phyloP scores from a whole-genome alignment of 495 filamentous ascomycete species.

The Friedmanniomyces simplex region DNA sequence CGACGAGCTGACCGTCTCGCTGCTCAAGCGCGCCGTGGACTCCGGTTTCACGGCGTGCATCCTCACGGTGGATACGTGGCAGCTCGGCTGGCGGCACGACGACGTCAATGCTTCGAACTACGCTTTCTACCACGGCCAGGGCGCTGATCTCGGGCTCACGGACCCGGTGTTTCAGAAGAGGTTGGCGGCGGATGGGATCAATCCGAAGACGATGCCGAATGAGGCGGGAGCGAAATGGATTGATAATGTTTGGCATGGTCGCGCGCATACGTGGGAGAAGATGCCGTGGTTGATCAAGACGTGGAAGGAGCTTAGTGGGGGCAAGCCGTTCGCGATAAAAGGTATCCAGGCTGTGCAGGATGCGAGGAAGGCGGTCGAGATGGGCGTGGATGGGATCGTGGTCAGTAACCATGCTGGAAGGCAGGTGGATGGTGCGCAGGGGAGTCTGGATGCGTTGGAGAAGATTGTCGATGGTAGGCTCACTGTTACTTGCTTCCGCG shows the following conservation, averaged over 20 bases:
- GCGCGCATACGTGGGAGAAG: constrained; percentile 49
- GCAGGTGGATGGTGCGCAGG: constrained; percentile 54
- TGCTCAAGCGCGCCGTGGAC: constrained; percentile 44
- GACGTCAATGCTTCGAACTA: constrained; percentile 50
- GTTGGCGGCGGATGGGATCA: constrained; percentile 41
- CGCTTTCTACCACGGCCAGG: constrained; percentile 50
- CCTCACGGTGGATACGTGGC: constrained; percentile 56
- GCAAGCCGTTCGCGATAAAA: constrained; percentile 47
- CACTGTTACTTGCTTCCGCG: not conserved
- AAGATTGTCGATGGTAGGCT: constrained; percentile 46
- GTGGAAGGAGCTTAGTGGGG: constrained; percentile 36
- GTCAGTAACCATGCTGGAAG: constrained; percentile 54
- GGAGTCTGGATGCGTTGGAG: constrained; percentile 51
- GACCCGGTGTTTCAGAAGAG: constrained; percentile 50
- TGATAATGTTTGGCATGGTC: constrained; percentile 55
- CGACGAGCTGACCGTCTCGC: constrained; percentile 45
- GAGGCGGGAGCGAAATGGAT: constrained; percentile 51
- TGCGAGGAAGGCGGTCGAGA: constrained; percentile 44
- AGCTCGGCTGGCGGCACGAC: constrained; percentile 55
- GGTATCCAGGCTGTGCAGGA: constrained; percentile 46
- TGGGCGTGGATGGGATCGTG: constrained; percentile 46
- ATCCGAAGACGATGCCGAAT: constrained; percentile 40
- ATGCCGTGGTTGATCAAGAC: constrained; percentile 39
- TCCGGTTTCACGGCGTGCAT: constrained; percentile 49
- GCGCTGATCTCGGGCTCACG: constrained; percentile 46